Evolutionary conservation across 345 rosid genomes (phyloP), one percentile per base, ranked within the genome.

Genomic region (Salix arbutifolia): DNA sequence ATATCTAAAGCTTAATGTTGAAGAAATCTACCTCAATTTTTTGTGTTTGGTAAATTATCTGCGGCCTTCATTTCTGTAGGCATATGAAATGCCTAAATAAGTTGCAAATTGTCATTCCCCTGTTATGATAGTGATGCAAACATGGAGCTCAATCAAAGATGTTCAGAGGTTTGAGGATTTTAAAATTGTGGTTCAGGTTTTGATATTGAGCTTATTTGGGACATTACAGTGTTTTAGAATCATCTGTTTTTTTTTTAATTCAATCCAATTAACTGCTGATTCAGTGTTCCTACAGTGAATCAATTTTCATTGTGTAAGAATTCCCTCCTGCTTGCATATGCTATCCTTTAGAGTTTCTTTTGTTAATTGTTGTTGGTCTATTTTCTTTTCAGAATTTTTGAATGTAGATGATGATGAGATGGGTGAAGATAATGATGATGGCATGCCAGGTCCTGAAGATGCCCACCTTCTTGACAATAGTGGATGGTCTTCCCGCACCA

Each of bases 401-500:
- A 94, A 92, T 68, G 94, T 90, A 65, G 94, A 96, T 78, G 98
- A 96, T 85, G 97, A 93, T 26, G 99, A 93, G 62, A 74, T 76
- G 64, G 93, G 77, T 37, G 97, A 88, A 74, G 94, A 91, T 56
- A 92, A 88, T 66, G 89, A 90, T 31, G 88, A 88, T 70, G 89
- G 81, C 48, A 80, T 83, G 84, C 88, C 83, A 6, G 65, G 79
- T 61, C 82, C 81, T 72, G 94, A 93, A 68, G 95, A 91, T 40
- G 70, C 88, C 72, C 85, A 75, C 74, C 85, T 93, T 83, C 87
- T 90, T 58, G 99, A 93, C 74, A 96, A 94, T 74, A 92, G 87
- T 84, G 97, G 99, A 33, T 96, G 99, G 99, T 96, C 99, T 84
- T 89, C 97, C 74, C 98, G 97, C 71, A 92, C 99, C 65, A 96